Conservation (phyloP, 192 early-diverging fungal genomes). For the Paraglomus occultum region DNA sequence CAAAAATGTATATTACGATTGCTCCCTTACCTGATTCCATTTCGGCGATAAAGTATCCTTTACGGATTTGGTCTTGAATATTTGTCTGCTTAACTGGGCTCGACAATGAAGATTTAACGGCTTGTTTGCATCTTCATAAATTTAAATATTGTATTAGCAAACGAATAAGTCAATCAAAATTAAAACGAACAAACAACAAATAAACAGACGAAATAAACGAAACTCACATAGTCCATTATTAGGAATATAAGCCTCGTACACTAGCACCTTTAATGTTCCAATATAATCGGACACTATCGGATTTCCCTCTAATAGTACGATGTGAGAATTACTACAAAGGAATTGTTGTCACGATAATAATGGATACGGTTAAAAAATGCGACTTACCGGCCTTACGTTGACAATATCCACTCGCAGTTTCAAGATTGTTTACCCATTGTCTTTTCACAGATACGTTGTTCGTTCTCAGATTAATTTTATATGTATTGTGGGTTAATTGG, state of each 20-base stretch:
- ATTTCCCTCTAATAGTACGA: background rate
- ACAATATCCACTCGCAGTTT: conserved; percentile 25
- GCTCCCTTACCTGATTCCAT: conserved; percentile 23
- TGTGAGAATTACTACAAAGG: background rate
- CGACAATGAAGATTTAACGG: conserved; percentile 15
- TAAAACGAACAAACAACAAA: too few relatives aligned
- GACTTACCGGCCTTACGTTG: background rate
- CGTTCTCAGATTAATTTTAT: conserved; percentile 19
- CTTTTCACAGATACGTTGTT: conserved; percentile 16
- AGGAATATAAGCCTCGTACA: conserved; percentile 3
- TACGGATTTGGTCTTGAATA: conserved; percentile 24
- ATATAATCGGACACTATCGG: background rate
- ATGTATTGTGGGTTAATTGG: conserved; percentile 11
- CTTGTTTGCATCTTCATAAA: too few relatives aligned
- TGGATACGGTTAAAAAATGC: background rate
- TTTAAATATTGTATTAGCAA: too few relatives aligned
- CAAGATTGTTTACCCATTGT: conserved; percentile 28
- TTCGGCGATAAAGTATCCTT: conserved; percentile 10
- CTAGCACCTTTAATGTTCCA: conserved; percentile 18
- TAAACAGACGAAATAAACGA: too few relatives aligned
- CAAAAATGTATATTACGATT: background rate
- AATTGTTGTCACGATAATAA: background rate
- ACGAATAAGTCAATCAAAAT: too few relatives aligned
- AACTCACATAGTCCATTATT: too few relatives aligned
- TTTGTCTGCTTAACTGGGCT: conserved; percentile 23